Conservation (phyloP, 2,329 filamentous ascomycete species). For the Didymella sp. region DNA sequence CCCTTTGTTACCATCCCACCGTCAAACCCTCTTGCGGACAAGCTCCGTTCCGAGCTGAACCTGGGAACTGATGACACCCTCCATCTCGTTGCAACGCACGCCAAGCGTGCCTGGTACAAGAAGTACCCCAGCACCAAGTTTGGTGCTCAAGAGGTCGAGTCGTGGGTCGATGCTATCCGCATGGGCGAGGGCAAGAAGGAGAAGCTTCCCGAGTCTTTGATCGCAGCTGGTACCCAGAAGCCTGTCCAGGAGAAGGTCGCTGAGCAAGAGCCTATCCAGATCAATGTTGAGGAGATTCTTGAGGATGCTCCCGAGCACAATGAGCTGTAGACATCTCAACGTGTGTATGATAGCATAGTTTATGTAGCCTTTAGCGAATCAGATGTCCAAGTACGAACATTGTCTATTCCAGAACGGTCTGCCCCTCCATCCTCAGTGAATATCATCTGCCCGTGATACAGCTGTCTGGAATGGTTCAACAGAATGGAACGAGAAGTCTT, state of each 20-base stretch:
- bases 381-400: background rate
- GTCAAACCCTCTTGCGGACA: conserved; percentile 63
- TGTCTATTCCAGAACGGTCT: background rate
- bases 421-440: background rate
- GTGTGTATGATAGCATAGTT: conserved; percentile 4
- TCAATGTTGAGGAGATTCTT: conserved; percentile 43
- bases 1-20: conserved; percentile 79
- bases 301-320: conserved; percentile 30
- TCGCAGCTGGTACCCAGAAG: conserved; percentile 38
- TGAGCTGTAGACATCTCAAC: conserved; percentile 29
- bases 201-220: conserved; percentile 64
- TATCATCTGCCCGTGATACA: background rate
- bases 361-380: background rate
- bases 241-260: conserved; percentile 30
- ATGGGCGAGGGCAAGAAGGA: conserved; percentile 85
- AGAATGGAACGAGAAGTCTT: too few relatives aligned
- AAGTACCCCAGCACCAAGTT: conserved; percentile 68
- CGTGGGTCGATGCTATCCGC: conserved; percentile 89
- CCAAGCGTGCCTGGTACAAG: conserved; percentile 85
- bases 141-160: conserved; percentile 70
- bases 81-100: conserved; percentile 83
- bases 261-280: conserved; percentile 42
- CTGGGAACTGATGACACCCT: conserved; percentile 63
- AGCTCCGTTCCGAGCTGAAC: conserved; percentile 67
- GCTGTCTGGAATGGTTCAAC: too few relatives aligned